Conservation (phyloP, 2,329 filamentous ascomycete genomes). For the Colletotrichum sp. region DNA sequence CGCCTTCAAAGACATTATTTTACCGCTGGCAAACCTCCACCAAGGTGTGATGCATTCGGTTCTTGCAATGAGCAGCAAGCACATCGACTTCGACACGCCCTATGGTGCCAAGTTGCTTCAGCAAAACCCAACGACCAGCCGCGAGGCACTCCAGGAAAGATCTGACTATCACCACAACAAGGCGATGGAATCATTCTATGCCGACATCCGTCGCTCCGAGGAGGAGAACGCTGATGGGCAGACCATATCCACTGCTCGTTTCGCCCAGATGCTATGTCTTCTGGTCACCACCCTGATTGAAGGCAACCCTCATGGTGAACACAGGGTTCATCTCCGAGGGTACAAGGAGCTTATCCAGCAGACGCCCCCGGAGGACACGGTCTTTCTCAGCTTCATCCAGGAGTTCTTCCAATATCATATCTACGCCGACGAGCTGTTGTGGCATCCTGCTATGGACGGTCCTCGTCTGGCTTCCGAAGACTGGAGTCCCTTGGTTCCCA, state of each 20-base stretch:
- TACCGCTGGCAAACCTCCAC: constrained; percentile 82
- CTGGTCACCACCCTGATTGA: constrained; percentile 63
- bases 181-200: constrained; percentile 57
- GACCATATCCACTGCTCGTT: constrained; percentile 57
- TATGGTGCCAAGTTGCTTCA: constrained; percentile 59
- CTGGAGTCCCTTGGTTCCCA: constrained; percentile 45
- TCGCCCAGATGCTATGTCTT: constrained; percentile 68
- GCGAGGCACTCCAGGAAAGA: constrained; percentile 51
- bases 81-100: constrained; percentile 66
- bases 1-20: constrained; percentile 82
- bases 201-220: constrained; percentile 46
- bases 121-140: constrained; percentile 51
- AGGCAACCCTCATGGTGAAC: constrained; percentile 66
- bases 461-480: constrained; percentile 46
- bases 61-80: constrained; percentile 81
- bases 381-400: constrained; percentile 68
- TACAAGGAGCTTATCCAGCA: constrained; percentile 75
- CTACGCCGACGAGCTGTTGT: constrained; percentile 66
- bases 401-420: constrained; percentile 89
- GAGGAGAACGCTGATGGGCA: constrained; percentile 49
- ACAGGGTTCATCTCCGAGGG: constrained; percentile 78
- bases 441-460: constrained; percentile 44
- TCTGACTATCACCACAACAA: constrained; percentile 61
- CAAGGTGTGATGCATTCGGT: constrained; percentile 90
- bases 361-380: constrained; percentile 65